These are phyloP conservation scores for Dryas octopetala DNA, from an alignment of 306 rosid genomes.

Conservation along the genomic window DNA sequence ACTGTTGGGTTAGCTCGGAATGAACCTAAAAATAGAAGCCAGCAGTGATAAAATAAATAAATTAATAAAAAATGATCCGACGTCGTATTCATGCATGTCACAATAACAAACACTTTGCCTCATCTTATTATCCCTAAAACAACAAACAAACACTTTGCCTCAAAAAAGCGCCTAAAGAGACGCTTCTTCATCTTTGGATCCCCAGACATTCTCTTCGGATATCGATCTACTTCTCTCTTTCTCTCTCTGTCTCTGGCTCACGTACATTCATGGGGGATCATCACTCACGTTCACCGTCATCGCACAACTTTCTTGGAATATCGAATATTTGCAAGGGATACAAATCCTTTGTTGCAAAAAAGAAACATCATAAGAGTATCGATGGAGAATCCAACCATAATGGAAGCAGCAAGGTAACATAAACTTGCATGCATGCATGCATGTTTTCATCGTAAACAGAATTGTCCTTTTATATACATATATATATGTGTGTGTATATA, in stretches of 20 bases:
- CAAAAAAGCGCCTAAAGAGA: conserved; percentile 8
- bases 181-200: conserved; percentile 19
- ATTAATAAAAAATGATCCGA: neutral
- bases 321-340: conserved; percentile 56
- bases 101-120: neutral
- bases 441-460: neutral
- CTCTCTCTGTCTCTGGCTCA: neutral
- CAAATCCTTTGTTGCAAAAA: conserved; percentile 42
- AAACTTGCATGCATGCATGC: neutral
- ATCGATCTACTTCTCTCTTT: neutral
- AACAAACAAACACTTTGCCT: neutral
- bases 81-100: neutral
- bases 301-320: conserved; percentile 46
- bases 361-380: conserved; percentile 13
- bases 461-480: neutral
- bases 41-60: neutral
- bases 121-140: neutral
- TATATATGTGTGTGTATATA: neutral
- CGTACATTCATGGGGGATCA: conserved; percentile 48
- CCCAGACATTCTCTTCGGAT: conserved; percentile 7
- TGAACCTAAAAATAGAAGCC: conserved; percentile 2
- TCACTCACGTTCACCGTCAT: conserved; percentile 38
- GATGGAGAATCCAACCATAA: conserved; percentile 13
- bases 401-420: conserved; percentile 29
- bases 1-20: neutral